A percentile compares a stretch with the other conserved stretches of the same genome.
These are phyloP conservation scores for Geotrichum carabidarum DNA, from an alignment of 1,139 yeast species.

Conservation along the genomic window DNA sequence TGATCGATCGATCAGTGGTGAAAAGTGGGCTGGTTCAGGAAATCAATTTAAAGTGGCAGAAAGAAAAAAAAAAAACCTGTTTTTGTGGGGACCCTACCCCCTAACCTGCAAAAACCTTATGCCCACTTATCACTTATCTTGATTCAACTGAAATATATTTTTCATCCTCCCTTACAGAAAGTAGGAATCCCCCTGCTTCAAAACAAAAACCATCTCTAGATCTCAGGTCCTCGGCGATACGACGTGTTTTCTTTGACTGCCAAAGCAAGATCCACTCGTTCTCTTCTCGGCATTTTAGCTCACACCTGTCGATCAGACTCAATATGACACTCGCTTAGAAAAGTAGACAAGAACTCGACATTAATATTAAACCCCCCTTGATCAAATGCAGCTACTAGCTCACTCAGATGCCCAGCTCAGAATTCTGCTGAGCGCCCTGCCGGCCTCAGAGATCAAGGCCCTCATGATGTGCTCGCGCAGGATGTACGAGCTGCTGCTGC, in stretches of 20 bases:
- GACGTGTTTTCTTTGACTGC: conserved; percentile 10
- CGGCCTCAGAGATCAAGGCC: conserved; percentile 4
- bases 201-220: background rate
- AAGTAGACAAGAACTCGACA: too few relatives aligned
- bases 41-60: background rate
- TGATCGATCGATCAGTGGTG: background rate
- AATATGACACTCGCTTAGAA: background rate
- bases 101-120: background rate
- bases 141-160: background rate
- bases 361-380: background rate
- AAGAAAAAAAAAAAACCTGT: background rate
- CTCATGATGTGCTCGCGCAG: background rate
- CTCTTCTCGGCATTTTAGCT: background rate
- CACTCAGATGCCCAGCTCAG: conserved; percentile 3
- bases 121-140: background rate
- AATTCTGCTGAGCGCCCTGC: conserved; percentile 5
- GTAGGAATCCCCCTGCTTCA: too few relatives aligned
- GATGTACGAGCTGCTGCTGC: conserved; percentile 5
- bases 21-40: background rate
- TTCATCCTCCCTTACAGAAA: background rate
- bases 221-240: background rate
- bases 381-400: background rate
- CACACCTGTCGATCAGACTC: background rate
- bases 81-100: conserved; percentile 2
- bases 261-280: background rate